Evolutionary conservation across 2,329 filamentous ascomycete genomes (phyloP).

Genomic region (Diaporthe vaccinii): DNA sequence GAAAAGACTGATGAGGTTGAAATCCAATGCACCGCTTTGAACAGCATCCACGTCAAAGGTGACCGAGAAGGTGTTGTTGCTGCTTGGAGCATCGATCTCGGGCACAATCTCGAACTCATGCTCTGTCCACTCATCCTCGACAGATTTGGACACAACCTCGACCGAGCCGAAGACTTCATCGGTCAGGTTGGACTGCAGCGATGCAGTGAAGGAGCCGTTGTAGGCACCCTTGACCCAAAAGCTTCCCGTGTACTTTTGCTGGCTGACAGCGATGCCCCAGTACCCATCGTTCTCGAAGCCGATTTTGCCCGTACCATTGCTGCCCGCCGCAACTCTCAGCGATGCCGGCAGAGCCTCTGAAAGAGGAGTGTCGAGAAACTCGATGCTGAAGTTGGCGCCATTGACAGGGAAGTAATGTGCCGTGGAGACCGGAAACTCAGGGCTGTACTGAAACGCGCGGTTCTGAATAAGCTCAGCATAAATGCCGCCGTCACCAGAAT

Average conservation of each 20-base stretch:
- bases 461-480: slow-evolving; percentile 80
- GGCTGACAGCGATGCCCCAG: slow-evolving; percentile 69
- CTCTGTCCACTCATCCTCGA: slow-evolving; percentile 62
- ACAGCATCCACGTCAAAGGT: slow-evolving; percentile 62
- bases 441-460: slow-evolving; percentile 74
- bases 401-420: slow-evolving; percentile 60
- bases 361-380: slow-evolving; percentile 61
- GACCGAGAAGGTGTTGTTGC: slow-evolving; percentile 69
- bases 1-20: slow-evolving; percentile 71
- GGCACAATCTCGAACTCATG: slow-evolving; percentile 61
- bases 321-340: slow-evolving; percentile 57
- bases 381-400: slow-evolving; percentile 59
- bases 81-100: slow-evolving; percentile 61
- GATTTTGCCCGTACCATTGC: slow-evolving; percentile 49
- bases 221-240: slow-evolving; percentile 67
- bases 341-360: slow-evolving; percentile 66
- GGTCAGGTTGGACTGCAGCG: slow-evolving; percentile 59
- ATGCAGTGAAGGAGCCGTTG: slow-evolving; percentile 61
- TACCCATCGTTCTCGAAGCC: slow-evolving; percentile 68
- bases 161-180: slow-evolving; percentile 60
- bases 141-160: slow-evolving; percentile 59
- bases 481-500: slow-evolving; percentile 79
- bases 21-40: slow-evolving; percentile 61
- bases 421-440: slow-evolving; percentile 58
- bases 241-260: slow-evolving; percentile 62